Conservation (phyloP, 225 moss, liverwort and hornwort genomes). For the Polytrichum formosum region DNA sequence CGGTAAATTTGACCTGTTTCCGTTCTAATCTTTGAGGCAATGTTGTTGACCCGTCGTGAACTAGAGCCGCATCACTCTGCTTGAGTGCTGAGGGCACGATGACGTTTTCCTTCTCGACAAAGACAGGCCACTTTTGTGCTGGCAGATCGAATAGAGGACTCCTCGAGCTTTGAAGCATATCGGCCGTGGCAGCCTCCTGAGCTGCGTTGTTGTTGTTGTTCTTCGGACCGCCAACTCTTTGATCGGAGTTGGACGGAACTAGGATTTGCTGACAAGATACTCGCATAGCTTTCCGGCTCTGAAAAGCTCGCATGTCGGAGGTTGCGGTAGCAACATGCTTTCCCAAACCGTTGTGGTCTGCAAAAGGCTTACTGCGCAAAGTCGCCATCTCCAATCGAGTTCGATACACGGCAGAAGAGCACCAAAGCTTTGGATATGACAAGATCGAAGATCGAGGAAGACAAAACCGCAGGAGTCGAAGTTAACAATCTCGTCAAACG, state of each 20-base stretch:
- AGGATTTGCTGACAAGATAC: slow-evolving; percentile 24
- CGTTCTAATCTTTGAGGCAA: slow-evolving; percentile 6
- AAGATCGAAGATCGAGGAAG: background rate
- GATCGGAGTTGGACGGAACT: slow-evolving; percentile 14
- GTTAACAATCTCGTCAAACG: too few species aligned
- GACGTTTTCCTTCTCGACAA: slow-evolving; percentile 16
- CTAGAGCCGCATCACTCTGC: slow-evolving; percentile 9
- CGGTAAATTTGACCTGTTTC: slow-evolving; percentile 50
- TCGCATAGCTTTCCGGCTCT: slow-evolving; percentile 23
- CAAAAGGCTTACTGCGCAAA: slow-evolving; percentile 17
- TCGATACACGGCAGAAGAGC: background rate
- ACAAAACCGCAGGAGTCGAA: too few species aligned
- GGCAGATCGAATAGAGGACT: slow-evolving; percentile 64
- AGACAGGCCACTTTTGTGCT: slow-evolving; percentile 43
- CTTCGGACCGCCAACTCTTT: background rate
- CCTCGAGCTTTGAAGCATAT: slow-evolving; percentile 41
- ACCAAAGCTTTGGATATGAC: background rate
- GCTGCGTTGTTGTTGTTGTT: slow-evolving; percentile 14
- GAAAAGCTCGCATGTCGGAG: slow-evolving; percentile 4
- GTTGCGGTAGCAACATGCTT: slow-evolving; percentile 7
- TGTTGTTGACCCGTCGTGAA: background rate
- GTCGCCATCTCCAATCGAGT: slow-evolving; percentile 19
- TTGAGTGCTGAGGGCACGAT: background rate
- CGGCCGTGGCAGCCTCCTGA: slow-evolving; percentile 11
- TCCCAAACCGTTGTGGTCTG: slow-evolving; percentile 8